Percentiles rank a stretch among this genome's conserved stretches.
Conservation (phyloP, 352 stramenopile genomes). For the Globisporangium nodosum region DNA sequence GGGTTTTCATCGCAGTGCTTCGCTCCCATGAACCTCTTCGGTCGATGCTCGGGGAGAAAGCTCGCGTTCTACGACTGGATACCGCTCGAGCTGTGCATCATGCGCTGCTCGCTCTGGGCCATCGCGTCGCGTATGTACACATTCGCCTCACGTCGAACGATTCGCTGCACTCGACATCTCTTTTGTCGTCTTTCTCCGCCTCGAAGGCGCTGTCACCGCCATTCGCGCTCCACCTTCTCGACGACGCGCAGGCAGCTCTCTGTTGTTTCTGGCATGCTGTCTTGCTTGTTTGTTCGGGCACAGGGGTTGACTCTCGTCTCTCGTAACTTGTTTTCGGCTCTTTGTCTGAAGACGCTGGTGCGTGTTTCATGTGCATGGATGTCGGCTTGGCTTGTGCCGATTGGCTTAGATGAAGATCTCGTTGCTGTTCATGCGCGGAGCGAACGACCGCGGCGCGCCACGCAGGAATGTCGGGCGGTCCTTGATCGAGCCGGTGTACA, state of each 20-base stretch:
- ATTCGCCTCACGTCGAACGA: too few species aligned
- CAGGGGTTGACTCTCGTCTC: too few species aligned
- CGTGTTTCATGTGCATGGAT: neutral
- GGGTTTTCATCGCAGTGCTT: neutral
- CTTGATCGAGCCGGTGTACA: constrained; percentile 10
- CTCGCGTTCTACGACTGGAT: neutral
- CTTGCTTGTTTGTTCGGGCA: too few species aligned
- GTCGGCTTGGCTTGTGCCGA: too few species aligned
- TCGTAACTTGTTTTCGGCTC: too few species aligned
- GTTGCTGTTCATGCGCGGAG: constrained; percentile 18
- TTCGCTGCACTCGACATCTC: too few species aligned
- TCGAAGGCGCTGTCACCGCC: too few species aligned
- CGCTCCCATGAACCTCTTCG: neutral
- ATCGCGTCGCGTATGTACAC: neutral
- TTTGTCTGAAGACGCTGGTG: too few species aligned
- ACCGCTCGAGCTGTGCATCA: neutral
- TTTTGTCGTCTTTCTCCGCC: too few species aligned
- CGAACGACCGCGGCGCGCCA: constrained; percentile 36
- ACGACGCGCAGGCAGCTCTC: too few species aligned
- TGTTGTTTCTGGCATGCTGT: too few species aligned
- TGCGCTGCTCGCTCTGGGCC: neutral
- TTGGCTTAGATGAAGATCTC: constrained; percentile 11
- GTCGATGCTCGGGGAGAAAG: neutral
- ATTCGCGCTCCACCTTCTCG: too few species aligned
- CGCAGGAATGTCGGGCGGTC: constrained; percentile 39